Evolutionary conservation across 2,329 filamentous ascomycete species (phyloP), one percentile per base, ranked within the genome.

Genomic region (Chrysoporthe deuterocubensis): DNA sequence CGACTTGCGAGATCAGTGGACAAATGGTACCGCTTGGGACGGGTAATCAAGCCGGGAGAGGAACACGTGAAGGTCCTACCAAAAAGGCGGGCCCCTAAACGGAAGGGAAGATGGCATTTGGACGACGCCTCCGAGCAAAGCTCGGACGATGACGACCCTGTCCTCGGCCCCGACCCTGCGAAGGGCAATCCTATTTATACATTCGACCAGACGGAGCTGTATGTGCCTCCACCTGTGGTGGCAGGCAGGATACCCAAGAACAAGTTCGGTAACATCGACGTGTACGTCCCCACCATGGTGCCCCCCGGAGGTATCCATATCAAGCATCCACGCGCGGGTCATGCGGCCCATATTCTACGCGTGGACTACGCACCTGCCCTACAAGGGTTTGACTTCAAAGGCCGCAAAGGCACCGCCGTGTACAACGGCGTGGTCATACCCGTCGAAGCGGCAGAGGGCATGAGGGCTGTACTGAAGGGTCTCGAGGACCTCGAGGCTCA

Each of bases 251-350:
- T 98, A 1, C 95, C 96, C 0, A 95, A 93, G 79, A 99, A 99
- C 76, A 90, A 91, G 21, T 99, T 93, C 77, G 94, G 94, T 13
- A 99, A 99, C 75, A 90, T 98, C 68, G 96, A 98, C 74, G 87
- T 97, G 50, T 98, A 95, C 76, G 94, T 97, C 13, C 90, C 93
- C 0, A 93, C 89, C 70, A 98, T 99, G 96, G 84, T 98, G 0
- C 96, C 96, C 0, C 79, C 81, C 52, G 95, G 96, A 0, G 94
- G 92, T 1, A 85, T 89, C 1, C 93, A 98, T 76, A 81, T 98
- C 34, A 86, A 61, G 6, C 80, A 84, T 67, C 80, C 85, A 59
- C 74, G 90, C 62, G 90, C 92, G 1, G 82, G 87, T 1, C 86
- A 87, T 62, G 95, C 95, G 1, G 93, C 94, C 0, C 88, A 86